Conservation (phyloP, 2,329 filamentous ascomycete genomes). For the Phaeosphaeriaceae sp. region DNA sequence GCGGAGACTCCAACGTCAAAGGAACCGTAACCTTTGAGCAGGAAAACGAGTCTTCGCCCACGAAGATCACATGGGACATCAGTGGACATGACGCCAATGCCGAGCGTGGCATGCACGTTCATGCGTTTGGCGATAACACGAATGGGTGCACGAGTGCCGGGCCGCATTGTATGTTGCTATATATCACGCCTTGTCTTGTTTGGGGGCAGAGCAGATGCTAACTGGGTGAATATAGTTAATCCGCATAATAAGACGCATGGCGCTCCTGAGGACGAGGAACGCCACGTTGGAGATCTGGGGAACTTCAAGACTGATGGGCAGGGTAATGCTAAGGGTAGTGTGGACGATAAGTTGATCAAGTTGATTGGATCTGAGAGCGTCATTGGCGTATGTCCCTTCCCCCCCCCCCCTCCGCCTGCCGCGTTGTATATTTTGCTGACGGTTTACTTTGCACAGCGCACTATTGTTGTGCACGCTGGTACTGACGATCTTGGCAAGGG, state of each 20-base stretch:
- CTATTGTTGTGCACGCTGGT: constrained; percentile 90
- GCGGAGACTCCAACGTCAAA: constrained; percentile 94
- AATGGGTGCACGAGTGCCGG: constrained; percentile 99
- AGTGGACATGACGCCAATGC: constrained; percentile 91
- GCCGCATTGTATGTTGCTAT: constrained; percentile 79
- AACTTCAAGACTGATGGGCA: constrained; percentile 96
- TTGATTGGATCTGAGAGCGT: constrained; percentile 95
- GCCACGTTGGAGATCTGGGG: constrained; percentile 96
- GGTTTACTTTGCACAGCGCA: constrained; percentile 66
- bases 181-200: no score
- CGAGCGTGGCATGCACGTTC: constrained; percentile 97
- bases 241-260: constrained; percentile 92
- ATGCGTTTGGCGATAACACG: constrained; percentile 99
- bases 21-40: constrained; percentile 97
- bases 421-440: no score
- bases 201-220: no score
- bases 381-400: constrained; percentile 72
- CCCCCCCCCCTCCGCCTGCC: no score
- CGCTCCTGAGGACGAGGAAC: constrained; percentile 78
- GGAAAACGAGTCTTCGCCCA: constrained; percentile 77
- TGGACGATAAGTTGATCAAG: constrained; percentile 85
- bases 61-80: constrained; percentile 91
- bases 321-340: constrained; percentile 84
- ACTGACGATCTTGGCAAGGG: constrained; percentile 97
- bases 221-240: constrained; percentile 76